phyloP scores from a whole-genome alignment of 2,329 filamentous ascomycete species.

The Chaetomiaceae sp. region DNA sequence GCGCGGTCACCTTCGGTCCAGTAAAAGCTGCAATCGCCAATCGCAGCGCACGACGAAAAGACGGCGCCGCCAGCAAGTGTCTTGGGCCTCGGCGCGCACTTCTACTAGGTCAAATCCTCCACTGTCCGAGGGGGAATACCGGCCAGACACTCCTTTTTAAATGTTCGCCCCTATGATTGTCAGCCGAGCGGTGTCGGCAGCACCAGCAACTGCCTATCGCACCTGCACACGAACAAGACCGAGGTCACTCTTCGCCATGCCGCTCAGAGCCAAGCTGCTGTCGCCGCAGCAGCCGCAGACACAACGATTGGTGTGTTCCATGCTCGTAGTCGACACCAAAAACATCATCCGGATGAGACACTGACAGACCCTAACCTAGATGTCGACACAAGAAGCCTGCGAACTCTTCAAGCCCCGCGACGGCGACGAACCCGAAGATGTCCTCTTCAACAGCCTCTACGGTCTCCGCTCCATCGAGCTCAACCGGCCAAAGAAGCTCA shows the following conservation, averaged over 20 bases:
- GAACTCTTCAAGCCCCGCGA: slow-evolving; percentile 50
- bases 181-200: slow-evolving; percentile 50
- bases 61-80: slow-evolving; percentile 14
- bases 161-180: slow-evolving; percentile 54
- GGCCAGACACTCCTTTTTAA: slow-evolving; percentile 13
- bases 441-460: slow-evolving; percentile 84
- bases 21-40: slow-evolving; percentile 20
- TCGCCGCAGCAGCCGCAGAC: slow-evolving; percentile 47
- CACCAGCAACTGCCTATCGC: slow-evolving; percentile 38
- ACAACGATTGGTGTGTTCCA: slow-evolving; percentile 18
- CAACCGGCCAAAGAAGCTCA: slow-evolving; percentile 87
- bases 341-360: no score
- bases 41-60: slow-evolving; percentile 9
- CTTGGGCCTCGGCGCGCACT: slow-evolving; percentile 13
- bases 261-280: slow-evolving; percentile 71
- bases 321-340: no score
- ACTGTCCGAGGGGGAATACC: slow-evolving; percentile 10
- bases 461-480: slow-evolving; percentile 89
- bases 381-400: slow-evolving; percentile 33
- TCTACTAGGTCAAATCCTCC: slow-evolving; percentile 11
- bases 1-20: slow-evolving; percentile 22
- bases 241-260: slow-evolving; percentile 55
- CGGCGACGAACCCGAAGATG: slow-evolving; percentile 79
- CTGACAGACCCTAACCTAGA: slow-evolving; percentile 27
- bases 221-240: slow-evolving; percentile 32